phyloP scores from a whole-genome alignment of 441 rosid genomes.

The Theobroma grandiflorum region DNA sequence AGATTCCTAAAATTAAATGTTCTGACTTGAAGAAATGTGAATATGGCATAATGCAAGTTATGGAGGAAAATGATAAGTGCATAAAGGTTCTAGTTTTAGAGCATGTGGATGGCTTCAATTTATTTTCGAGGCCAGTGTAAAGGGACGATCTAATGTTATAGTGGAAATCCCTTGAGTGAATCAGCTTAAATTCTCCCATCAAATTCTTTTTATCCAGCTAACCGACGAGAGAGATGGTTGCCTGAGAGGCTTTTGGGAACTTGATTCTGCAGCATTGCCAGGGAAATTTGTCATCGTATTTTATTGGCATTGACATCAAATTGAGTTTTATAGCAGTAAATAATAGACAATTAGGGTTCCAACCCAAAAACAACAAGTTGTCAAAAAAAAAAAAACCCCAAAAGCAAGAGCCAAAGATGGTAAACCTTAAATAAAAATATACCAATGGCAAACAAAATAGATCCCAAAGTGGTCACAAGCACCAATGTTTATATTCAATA shows the following conservation, averaged over 20 bases:
- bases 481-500: too few species aligned
- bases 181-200: conserved; percentile 82
- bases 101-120: conserved; percentile 57
- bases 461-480: too few species aligned
- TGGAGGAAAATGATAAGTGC: conserved; percentile 42
- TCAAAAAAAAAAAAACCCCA: too few species aligned
- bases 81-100: conserved; percentile 61
- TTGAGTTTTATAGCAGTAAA: too few species aligned
- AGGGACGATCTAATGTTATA: conserved; percentile 39
- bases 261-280: conserved; percentile 67
- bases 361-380: too few species aligned
- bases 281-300: neutral
- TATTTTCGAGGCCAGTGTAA: conserved; percentile 52
- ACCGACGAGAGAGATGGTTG: conserved; percentile 62
- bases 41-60: conserved; percentile 71
- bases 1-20: conserved; percentile 52
- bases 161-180: conserved; percentile 42
- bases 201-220: conserved; percentile 65
- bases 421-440: too few species aligned
- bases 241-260: conserved; percentile 72
- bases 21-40: conserved; percentile 60
- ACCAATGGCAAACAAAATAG: too few species aligned
- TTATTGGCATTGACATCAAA: too few species aligned
- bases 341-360: too few species aligned
- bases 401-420: too few species aligned